These are phyloP conservation scores for Kwoniella botswanensis DNA, from an alignment of 768 basidiomycete genomes.

Conservation along the genomic window DNA sequence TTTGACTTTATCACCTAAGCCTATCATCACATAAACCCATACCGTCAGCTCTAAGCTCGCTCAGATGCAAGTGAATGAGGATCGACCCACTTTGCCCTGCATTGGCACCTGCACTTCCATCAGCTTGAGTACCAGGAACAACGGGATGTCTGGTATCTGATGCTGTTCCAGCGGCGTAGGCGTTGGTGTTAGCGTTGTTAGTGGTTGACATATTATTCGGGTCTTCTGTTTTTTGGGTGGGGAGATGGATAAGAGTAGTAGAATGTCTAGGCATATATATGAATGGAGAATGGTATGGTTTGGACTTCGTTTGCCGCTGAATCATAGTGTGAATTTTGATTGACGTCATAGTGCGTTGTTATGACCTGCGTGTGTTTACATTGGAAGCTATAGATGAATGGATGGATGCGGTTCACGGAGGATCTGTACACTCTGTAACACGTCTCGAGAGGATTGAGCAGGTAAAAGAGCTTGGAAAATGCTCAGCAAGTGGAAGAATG, in stretches of 20 bases:
- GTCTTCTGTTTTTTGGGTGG: background rate
- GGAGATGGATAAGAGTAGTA: background rate
- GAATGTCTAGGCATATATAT: too few species aligned
- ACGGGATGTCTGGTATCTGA: background rate
- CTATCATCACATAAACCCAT: slow-evolving; percentile 7
- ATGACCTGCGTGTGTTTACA: too few species aligned
- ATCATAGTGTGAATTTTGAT: background rate
- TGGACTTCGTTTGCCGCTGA: background rate
- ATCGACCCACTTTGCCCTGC: slow-evolving; percentile 20
- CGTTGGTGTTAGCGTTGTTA: slow-evolving; percentile 12
- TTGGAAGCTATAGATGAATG: too few species aligned
- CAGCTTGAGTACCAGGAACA: slow-evolving; percentile 8
- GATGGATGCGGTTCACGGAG: background rate
- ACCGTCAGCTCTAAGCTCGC: background rate
- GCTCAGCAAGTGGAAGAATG: too few species aligned
- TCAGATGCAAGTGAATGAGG: background rate
- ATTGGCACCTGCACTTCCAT: slow-evolving; percentile 20
- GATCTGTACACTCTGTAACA: background rate
- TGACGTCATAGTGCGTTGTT: slow-evolving; percentile 12
- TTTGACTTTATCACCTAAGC: slow-evolving; percentile 40
- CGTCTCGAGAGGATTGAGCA: too few species aligned
- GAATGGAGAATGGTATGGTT: background rate
- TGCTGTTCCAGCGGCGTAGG: slow-evolving; percentile 17
- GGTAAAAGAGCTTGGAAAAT: too few species aligned
- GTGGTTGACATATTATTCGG: slow-evolving; percentile 15